Evolutionary conservation across 257 asterid species (phyloP).

Genomic region (Salvia splendens): DNA sequence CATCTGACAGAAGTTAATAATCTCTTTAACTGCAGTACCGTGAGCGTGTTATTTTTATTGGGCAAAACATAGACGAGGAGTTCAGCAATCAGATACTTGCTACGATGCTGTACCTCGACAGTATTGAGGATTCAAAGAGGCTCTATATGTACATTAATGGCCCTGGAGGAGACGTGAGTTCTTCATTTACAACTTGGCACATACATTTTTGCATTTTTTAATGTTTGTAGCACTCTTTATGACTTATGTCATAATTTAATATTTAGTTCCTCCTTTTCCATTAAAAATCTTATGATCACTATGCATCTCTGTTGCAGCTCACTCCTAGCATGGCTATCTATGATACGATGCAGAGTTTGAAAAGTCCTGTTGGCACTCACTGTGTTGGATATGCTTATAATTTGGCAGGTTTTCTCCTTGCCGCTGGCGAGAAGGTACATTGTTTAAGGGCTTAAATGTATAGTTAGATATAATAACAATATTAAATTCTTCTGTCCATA

Average conservation of each 20-base stretch:
- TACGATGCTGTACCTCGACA: slow-evolving; percentile 94
- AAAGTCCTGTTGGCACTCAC: slow-evolving; percentile 79
- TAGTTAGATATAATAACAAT: slow-evolving; percentile 1
- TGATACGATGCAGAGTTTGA: slow-evolving; percentile 94
- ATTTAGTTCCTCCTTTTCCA: neutral
- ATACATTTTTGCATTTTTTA: neutral
- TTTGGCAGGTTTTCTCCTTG: slow-evolving; percentile 81
- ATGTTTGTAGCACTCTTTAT: neutral
- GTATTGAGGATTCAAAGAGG: slow-evolving; percentile 67
- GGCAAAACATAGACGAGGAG: slow-evolving; percentile 78
- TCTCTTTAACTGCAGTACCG: slow-evolving; percentile 68
- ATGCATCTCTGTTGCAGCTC: slow-evolving; percentile 52
- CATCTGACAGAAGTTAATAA: slow-evolving; percentile 12
- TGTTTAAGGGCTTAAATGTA: neutral
- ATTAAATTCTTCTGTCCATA: neutral
- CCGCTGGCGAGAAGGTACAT: slow-evolving; percentile 95
- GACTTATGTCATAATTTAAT: neutral
- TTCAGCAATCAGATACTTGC: slow-evolving; percentile 88
- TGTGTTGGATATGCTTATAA: slow-evolving; percentile 78
- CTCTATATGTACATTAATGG: slow-evolving; percentile 74
- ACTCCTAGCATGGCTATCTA: slow-evolving; percentile 93
- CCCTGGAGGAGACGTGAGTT: slow-evolving; percentile 97
- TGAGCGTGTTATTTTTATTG: slow-evolving; percentile 82
- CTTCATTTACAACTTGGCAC: slow-evolving; percentile 18
- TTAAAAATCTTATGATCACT: neutral